Percentiles rank a stretch among this genome's conserved stretches.
These are phyloP conservation scores for Bromus sterilis DNA, from an alignment of 176 grass and related monocot species.

Conservation along the genomic window DNA sequence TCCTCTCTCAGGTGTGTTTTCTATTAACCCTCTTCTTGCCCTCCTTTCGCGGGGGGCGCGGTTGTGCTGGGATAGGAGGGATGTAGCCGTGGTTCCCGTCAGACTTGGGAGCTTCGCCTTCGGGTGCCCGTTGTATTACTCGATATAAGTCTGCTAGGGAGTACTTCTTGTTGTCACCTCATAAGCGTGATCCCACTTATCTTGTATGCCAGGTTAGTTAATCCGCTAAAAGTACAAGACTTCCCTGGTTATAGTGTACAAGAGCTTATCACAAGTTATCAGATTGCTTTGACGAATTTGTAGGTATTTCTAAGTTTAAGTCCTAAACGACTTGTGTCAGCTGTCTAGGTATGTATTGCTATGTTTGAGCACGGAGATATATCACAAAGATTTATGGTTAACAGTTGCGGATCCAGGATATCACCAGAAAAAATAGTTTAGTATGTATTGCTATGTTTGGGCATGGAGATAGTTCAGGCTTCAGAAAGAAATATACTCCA, in stretches of 20 bases:
- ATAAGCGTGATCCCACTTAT: neutral
- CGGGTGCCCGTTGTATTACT: neutral
- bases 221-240: neutral
- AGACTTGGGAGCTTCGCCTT: neutral
- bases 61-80: neutral
- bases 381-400: neutral
- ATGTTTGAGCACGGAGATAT: neutral
- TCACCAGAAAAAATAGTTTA: neutral
- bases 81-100: neutral
- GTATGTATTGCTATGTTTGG: neutral
- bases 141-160: neutral
- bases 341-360: neutral
- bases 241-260: neutral
- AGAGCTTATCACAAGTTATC: neutral
- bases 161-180: neutral
- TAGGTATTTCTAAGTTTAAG: neutral
- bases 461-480: neutral
- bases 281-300: neutral
- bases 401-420: neutral
- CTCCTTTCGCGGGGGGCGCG: neutral
- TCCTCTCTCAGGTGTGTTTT: constrained; percentile 32
- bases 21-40: neutral
- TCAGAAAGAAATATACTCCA: neutral
- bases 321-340: neutral
- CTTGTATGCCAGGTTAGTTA: neutral